These are phyloP conservation scores for Talaromyces albobiverticillius DNA, from an alignment of 2,329 filamentous ascomycete species.

Conservation along the genomic window DNA sequence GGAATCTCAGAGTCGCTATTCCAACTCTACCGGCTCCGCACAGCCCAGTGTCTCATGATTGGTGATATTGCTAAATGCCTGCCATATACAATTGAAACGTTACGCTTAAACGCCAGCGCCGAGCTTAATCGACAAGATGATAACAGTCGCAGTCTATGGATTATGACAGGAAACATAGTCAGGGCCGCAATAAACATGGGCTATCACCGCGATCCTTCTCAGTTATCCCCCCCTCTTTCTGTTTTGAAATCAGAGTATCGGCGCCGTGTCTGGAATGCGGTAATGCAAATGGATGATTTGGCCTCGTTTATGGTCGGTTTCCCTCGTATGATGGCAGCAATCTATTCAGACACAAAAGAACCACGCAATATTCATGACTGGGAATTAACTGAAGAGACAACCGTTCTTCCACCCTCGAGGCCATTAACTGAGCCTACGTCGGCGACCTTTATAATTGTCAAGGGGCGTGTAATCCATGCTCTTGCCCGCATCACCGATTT, in stretches of 20 bases:
- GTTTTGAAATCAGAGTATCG: constrained; percentile 61
- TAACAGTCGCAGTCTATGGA: constrained; percentile 58
- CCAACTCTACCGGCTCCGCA: constrained; percentile 49
- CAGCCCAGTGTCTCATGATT: constrained; percentile 60
- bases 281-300: constrained; percentile 59
- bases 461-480: constrained; percentile 38
- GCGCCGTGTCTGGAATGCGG: constrained; percentile 47
- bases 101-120: constrained; percentile 60
- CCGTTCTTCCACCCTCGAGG: constrained; percentile 55
- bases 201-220: constrained; percentile 59
- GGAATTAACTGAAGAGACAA: constrained; percentile 58
- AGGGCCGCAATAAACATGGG: constrained; percentile 65
- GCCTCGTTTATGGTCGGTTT: constrained; percentile 66
- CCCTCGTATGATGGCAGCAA: constrained; percentile 61
- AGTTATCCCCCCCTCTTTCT: constrained; percentile 56
- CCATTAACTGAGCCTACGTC: constrained; percentile 59
- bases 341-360: constrained; percentile 61
- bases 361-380: constrained; percentile 64
- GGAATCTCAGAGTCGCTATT: constrained; percentile 53
- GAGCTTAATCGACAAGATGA: constrained; percentile 60
- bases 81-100: constrained; percentile 58
- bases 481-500: constrained; percentile 46
- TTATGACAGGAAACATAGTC: constrained; percentile 59
- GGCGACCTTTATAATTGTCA: constrained; percentile 48
- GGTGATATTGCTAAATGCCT: constrained; percentile 63